Evolutionary conservation across 148 eudicot genomes (phyloP).

Genomic region (Vaccinium darrowii): DNA sequence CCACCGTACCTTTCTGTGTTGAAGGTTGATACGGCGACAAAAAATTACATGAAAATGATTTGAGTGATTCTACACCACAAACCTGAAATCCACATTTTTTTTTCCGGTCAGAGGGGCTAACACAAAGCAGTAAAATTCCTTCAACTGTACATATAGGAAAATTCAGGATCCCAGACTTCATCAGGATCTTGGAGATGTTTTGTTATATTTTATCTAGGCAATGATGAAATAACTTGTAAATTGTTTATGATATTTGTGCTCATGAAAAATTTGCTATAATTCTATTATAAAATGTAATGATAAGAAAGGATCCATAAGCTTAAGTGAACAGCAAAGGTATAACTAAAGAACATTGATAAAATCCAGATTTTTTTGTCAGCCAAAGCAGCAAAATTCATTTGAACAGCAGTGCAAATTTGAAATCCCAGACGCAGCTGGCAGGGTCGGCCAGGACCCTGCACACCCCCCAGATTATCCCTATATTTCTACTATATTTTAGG

Average conservation of each 20-base stretch:
- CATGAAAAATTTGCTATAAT: not conserved
- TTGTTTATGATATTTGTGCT: not conserved
- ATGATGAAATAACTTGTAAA: not conserved
- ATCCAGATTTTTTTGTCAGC: not conserved
- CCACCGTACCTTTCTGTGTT: slow-evolving; percentile 41
- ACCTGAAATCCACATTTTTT: slow-evolving; percentile 42
- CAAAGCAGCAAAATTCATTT: not conserved
- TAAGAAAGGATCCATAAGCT: not conserved
- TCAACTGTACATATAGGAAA: not conserved
- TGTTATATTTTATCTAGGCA: not conserved
- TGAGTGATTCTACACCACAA: slow-evolving; percentile 59
- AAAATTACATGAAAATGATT: slow-evolving; percentile 46
- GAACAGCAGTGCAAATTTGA: not conserved
- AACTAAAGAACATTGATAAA: not conserved
- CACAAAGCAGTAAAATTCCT: not conserved
- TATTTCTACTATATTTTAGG: too few species aligned
- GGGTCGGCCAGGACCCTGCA: too few species aligned
- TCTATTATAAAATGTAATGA: not conserved
- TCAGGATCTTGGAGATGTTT: not conserved
- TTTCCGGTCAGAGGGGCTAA: not conserved
- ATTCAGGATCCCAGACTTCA: not conserved
- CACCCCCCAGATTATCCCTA: too few species aligned
- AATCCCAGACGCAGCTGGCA: not conserved
- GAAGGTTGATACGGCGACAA: slow-evolving; percentile 40
- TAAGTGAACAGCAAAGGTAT: not conserved